Base-by-base conservation (phyloP, 2,329 filamentous ascomycete species). In the Herpomyces periplanetae region DNA sequence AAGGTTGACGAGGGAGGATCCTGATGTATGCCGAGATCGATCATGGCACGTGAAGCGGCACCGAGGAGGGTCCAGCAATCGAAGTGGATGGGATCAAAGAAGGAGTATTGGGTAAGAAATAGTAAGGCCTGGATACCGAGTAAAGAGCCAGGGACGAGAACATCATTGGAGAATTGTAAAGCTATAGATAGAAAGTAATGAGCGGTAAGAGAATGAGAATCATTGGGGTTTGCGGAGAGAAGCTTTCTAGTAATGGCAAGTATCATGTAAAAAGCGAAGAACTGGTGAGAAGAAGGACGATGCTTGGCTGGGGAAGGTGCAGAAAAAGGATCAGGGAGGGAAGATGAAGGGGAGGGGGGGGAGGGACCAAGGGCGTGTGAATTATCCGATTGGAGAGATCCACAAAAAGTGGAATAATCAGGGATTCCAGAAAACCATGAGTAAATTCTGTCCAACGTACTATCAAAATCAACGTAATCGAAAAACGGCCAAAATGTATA, bases 11-110 rank as follows among this genome's bases (percentile, higher is more conserved):
- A 47, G 1, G 65, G 61, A 3, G 71, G 69, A 28, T 91, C 75
- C 38, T 88, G 75, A 36, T 91, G 80, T 22, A 84, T 58, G 4
- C 80, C 80, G 12, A 88, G 42, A 39, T 96, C 80, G 10, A 88
- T 52, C 31, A 75, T 58, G 4, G 71, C 66, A 22, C 75, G 56
- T 15, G 66, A 66, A 4, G 75, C 73, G 34, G 80, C 73, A 4
- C 75, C 80, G 21, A 88, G 65, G 25, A 88, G 40, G 26, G 80
- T 73, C 73, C 80, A 91, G 29, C 63, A 69, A 31, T 87, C 71
- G 31, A 87, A 88, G 32, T 84, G 69, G 16, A 60, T 54, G 2
- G 75, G 73, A 29, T 91, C 73, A 19, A 87, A 46, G 43, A 80
- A 64, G 3, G 75, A 61, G 35, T 87, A 91, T 29, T 85, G 58